These are phyloP conservation scores for Penicillium sclerotiorum DNA, from an alignment of 2,329 filamentous ascomycete genomes.

Conservation along the genomic window DNA sequence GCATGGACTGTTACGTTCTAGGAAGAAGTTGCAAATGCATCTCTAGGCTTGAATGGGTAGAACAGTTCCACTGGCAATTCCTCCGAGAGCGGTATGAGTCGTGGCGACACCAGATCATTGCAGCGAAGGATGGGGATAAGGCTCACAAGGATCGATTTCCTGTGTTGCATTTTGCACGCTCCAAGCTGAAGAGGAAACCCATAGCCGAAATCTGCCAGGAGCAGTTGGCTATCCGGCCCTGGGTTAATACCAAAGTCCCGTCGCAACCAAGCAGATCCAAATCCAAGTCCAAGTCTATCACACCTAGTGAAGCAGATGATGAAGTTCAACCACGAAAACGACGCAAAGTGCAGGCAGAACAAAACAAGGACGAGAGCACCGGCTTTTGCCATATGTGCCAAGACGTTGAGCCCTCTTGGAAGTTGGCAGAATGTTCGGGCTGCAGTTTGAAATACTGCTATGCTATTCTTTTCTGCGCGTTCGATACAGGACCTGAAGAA, in stretches of 20 bases:
- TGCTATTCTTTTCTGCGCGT: slow-evolving; percentile 86
- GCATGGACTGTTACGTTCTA: slow-evolving; percentile 99
- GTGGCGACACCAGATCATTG: slow-evolving; percentile 79
- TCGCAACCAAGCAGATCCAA: background rate
- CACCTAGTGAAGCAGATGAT: slow-evolving; percentile 41
- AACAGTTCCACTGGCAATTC: slow-evolving; percentile 86
- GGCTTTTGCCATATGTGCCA: slow-evolving; percentile 79
- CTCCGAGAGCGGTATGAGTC: slow-evolving; percentile 75
- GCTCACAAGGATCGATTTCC: slow-evolving; percentile 62
- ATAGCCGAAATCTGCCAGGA: slow-evolving; percentile 94
- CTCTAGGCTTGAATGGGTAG: slow-evolving; percentile 83
- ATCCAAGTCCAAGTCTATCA: background rate
- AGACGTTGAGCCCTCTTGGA: slow-evolving; percentile 79
- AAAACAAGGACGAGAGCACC: slow-evolving; percentile 52
- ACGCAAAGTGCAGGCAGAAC: slow-evolving; percentile 59
- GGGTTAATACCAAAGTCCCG: slow-evolving; percentile 67
- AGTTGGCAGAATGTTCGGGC: slow-evolving; percentile 76
- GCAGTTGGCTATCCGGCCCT: slow-evolving; percentile 77
- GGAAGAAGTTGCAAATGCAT: slow-evolving; percentile 89
- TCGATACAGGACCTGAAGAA: slow-evolving; percentile 82
- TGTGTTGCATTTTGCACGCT: slow-evolving; percentile 67
- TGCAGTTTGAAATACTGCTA: slow-evolving; percentile 86
- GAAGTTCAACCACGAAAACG: slow-evolving; percentile 68
- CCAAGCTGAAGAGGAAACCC: slow-evolving; percentile 71
- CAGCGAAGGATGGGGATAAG: slow-evolving; percentile 63